Evolutionary conservation across 495 filamentous ascomycete species (phyloP), one percentile per base, ranked within the genome.

Genomic region (Platismatia glauca): DNA sequence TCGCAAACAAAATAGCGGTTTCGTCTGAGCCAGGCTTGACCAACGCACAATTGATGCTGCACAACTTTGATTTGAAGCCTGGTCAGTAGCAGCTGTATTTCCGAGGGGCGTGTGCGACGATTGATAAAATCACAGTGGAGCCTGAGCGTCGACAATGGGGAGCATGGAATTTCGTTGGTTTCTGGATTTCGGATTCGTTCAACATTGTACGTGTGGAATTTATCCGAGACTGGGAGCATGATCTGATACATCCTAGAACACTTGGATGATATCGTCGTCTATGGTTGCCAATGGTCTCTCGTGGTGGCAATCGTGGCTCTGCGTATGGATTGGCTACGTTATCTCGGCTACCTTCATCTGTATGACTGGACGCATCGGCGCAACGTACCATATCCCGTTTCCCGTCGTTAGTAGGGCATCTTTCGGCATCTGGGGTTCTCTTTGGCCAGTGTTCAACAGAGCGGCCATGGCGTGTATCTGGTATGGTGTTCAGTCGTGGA

Each of bases 221-320:
- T 31, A 16, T 58, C 13, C 34, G n/a, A 27, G 7, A 9, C 12
- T n/a, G 9, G 27, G 27, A 41, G 31, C 39, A 48, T 58, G 12
- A 39, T 2, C 61, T 70, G 31, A 71, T 34, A 24, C 38, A 38
- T 27, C 41, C 33, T 57, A 83, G 77, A 97, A 97, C 73, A 97
- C 92, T 20, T 97, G 92, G 92, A 96, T 96, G 92, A 96, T 96
- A 64, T 84, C 87, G 0, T 92, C 89, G 16, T 87, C 89, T 7
- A 87, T 86, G 76, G 92, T 95, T 70, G 80, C 86, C 0, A 77
- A 74, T 61, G 89, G 91, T 9, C 78, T 96, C 55, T 89, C 90
- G 7, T 97, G 92, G 92, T 97, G 92, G 92, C 91, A 96, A 74
- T 85, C 89, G 4, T 96, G 91, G 92, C 77, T 96, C 16, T 94